phyloP scores from a whole-genome alignment of 2,329 filamentous ascomycete genomes.

The Sarocladium strictum region DNA sequence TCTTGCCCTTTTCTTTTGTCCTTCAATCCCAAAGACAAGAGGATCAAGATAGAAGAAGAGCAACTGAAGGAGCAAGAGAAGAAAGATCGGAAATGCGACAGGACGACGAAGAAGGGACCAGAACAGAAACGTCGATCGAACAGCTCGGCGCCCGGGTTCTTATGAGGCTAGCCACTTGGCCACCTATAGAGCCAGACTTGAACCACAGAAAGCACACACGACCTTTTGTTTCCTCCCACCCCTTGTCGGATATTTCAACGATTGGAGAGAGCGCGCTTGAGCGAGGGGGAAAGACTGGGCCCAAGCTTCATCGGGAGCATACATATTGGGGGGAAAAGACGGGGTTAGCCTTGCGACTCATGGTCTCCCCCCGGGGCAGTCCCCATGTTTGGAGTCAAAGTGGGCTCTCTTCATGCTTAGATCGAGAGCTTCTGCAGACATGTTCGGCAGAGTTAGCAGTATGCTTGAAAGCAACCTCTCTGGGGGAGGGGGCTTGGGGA shows the following conservation, averaged over 20 bases:
- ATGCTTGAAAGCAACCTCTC: background rate
- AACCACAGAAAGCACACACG: background rate
- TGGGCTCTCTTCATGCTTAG: too few relatives aligned
- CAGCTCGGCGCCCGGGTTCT: background rate
- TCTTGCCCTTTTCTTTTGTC: too few relatives aligned
- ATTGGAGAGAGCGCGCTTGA: background rate
- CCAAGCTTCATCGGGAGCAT: background rate
- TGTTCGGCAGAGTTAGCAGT: background rate
- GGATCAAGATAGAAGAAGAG: background rate
- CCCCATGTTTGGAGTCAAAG: slow-evolving; percentile 1
- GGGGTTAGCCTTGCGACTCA: slow-evolving; percentile 6
- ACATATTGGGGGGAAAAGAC: slow-evolving; percentile 1
- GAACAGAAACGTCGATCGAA: background rate
- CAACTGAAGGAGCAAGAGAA: background rate
- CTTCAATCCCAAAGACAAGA: too few relatives aligned
- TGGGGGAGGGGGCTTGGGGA: background rate
- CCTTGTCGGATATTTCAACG: background rate
- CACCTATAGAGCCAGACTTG: too few relatives aligned
- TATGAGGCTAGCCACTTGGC: slow-evolving; percentile 2
- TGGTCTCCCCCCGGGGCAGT: background rate
- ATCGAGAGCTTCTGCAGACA: too few relatives aligned
- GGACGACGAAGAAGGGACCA: background rate
- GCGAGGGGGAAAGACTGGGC: background rate
- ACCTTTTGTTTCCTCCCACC: too few relatives aligned
- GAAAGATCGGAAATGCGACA: background rate